A percentile compares a stretch with the other conserved stretches of the same genome.
Conservation (phyloP, 2,329 filamentous ascomycete genomes). For the Fusarium liriodendri region DNA sequence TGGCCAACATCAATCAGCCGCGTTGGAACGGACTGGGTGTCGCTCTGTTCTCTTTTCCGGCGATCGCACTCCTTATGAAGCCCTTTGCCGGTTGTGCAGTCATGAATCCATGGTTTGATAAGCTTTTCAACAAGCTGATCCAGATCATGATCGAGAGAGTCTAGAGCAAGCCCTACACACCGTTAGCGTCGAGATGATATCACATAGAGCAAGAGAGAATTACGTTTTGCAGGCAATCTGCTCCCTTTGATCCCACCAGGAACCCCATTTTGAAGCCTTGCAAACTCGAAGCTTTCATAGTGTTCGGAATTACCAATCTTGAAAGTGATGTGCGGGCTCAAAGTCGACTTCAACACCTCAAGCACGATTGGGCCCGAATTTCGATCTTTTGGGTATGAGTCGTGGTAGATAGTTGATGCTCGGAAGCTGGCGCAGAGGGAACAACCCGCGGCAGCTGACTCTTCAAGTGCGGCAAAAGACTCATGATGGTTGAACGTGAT, state of each 20-base stretch:
- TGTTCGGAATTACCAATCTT: neutral
- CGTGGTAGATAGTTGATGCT: neutral
- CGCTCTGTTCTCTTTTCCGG: neutral
- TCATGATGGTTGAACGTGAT: neutral
- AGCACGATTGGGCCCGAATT: neutral
- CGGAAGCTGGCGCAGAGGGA: neutral
- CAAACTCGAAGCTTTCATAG: neutral
- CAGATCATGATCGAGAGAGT: neutral
- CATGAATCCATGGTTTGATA: neutral
- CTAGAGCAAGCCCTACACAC: neutral
- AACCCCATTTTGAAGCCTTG: neutral
- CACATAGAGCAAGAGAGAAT: fast-evolving
- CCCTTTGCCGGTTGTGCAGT: neutral
- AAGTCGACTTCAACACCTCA: neutral
- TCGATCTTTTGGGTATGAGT: neutral
- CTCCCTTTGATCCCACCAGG: neutral
- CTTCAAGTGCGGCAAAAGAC: neutral
- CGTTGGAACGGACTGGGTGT: neutral
- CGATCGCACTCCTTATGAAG: neutral
- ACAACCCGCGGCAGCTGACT: neutral
- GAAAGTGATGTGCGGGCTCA: neutral
- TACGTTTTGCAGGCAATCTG: neutral
- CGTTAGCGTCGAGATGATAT: neutral
- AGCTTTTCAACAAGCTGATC: neutral
- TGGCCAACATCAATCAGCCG: constrained; percentile 1